These are phyloP conservation scores for Carex arenaria DNA, from an alignment of 202 grass and related monocot species.

Conservation along the genomic window DNA sequence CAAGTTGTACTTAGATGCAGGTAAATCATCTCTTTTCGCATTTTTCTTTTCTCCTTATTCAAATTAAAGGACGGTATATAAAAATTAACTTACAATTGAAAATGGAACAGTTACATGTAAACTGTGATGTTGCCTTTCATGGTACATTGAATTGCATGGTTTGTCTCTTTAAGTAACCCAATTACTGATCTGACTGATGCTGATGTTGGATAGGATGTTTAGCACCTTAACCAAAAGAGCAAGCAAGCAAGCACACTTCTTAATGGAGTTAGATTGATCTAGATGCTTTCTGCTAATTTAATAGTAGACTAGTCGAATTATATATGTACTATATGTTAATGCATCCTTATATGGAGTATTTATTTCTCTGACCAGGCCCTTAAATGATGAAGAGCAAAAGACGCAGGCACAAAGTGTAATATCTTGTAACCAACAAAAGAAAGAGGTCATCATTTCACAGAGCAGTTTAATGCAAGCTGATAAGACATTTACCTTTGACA, in stretches of 20 bases:
- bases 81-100: neutral
- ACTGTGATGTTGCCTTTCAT: neutral
- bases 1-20: slow-evolving; percentile 86
- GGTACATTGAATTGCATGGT: neutral
- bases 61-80: neutral
- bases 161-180: neutral
- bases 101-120: neutral
- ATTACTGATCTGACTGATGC: neutral
- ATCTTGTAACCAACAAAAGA: slow-evolving; percentile 61
- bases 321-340: neutral
- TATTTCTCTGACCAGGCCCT: slow-evolving; percentile 38
- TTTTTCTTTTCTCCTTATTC: neutral
- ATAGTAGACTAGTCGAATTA: neutral
- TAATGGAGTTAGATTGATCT: neutral
- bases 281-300: neutral
- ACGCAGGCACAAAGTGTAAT: slow-evolving; percentile 43
- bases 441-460: slow-evolving; percentile 52
- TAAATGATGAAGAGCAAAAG: slow-evolving; percentile 61
- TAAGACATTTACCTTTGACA: slow-evolving; percentile 82
- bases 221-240: neutral
- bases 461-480: slow-evolving; percentile 61
- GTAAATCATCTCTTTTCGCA: slow-evolving; percentile 24
- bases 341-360: slow-evolving; percentile 14
- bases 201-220: neutral
- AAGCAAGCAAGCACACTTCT: neutral